Conservation (phyloP, 805 yeast species). For the Myxozyma melibiosi region DNA sequence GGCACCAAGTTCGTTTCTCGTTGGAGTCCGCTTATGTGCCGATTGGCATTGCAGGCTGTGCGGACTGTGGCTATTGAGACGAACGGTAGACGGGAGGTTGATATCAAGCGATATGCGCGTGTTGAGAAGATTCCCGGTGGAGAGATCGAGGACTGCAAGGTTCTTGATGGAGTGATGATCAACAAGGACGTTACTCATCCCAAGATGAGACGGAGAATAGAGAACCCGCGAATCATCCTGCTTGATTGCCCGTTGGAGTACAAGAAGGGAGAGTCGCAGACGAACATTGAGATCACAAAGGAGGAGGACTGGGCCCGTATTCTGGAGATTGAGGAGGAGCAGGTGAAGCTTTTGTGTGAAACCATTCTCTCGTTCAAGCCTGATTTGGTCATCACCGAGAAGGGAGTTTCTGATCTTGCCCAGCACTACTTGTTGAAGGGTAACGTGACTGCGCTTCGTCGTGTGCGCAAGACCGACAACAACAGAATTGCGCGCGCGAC, state of each 20-base stretch:
- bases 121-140: conserved; percentile 98
- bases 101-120: conserved; percentile 87
- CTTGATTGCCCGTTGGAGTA: conserved; percentile 97
- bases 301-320: conserved; percentile 96
- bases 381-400: conserved; percentile 93
- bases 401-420: conserved; percentile 94
- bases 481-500: conserved; percentile 96
- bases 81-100: conserved; percentile 70
- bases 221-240: conserved; percentile 84
- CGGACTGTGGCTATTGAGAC: conserved; percentile 69
- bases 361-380: conserved; percentile 83
- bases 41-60: conserved; percentile 83
- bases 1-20: conserved; percentile 92
- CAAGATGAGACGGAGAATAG: conserved; percentile 87
- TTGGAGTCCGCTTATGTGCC: conserved; percentile 92
- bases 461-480: conserved; percentile 93
- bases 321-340: conserved; percentile 96
- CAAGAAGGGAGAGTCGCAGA: conserved; percentile 98
- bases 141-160: conserved; percentile 85
- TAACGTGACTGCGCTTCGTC: conserved; percentile 87
- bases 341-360: conserved; percentile 83
- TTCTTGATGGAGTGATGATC: conserved; percentile 86
- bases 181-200: conserved; percentile 99
- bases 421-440: conserved; percentile 95
- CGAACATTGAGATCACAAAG: conserved; percentile 93